These are phyloP conservation scores for Arabis alpina DNA, from an alignment of 345 rosid species.

Conservation along the genomic window DNA sequence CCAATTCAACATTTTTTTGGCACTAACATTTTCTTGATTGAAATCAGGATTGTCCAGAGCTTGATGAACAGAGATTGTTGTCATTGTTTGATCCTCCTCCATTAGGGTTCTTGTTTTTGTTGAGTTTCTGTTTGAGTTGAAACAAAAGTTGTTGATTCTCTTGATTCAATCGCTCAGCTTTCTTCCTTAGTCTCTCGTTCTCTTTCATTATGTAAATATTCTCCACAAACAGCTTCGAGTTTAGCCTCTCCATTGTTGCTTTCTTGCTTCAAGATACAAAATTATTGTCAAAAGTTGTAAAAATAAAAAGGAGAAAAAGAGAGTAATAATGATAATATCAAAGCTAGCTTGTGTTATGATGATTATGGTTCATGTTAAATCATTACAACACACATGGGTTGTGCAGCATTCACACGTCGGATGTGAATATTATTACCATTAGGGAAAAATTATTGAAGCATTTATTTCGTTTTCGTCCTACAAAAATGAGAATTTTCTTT, in stretches of 20 bases:
- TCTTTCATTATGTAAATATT: constrained; percentile 90
- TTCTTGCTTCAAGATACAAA: constrained; percentile 27
- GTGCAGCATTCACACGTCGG: constrained; percentile 44
- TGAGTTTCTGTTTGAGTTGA: constrained; percentile 78
- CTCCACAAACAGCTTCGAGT: constrained; percentile 80
- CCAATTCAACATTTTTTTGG: not conserved
- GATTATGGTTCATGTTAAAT: constrained; percentile 35
- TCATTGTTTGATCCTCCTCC: constrained; percentile 44
- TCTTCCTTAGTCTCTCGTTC: constrained; percentile 94
- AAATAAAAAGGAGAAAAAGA: constrained; percentile 13
- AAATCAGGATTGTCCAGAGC: constrained; percentile 47
- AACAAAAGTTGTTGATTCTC: constrained; percentile 93
- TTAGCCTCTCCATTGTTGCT: constrained; percentile 77
- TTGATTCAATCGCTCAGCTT: constrained; percentile 92
- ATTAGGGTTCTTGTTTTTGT: constrained; percentile 48
- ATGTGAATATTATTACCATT: constrained; percentile 40
- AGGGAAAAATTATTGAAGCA: constrained; percentile 31
- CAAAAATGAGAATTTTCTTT: constrained; percentile 3
- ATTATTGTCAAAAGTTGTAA: not conserved
- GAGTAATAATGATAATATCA: constrained; percentile 28
- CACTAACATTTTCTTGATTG: constrained; percentile 2
- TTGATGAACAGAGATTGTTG: constrained; percentile 33
- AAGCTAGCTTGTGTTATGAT: constrained; percentile 45
- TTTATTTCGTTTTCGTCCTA: constrained; percentile 41
- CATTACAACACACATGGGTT: constrained; percentile 44